Base-by-base conservation (phyloP, 2,329 filamentous ascomycete genomes). In the Aspergillus floridensis region DNA sequence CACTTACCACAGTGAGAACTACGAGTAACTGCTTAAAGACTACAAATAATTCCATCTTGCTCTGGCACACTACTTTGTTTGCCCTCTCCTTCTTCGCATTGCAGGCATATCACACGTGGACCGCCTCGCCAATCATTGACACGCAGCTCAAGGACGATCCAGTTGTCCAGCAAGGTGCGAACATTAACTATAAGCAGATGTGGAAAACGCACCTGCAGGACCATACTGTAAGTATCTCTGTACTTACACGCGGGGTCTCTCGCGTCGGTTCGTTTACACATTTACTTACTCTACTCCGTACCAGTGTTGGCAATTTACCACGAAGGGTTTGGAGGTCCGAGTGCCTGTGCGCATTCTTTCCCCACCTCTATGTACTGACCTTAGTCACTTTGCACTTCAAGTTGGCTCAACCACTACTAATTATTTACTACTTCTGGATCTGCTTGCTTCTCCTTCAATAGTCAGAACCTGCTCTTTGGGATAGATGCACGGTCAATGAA, bases 331-430 rank as follows among this genome's bases (percentile, higher is more conserved):
- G 52, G 41, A 16, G 38, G 52, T 46, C 38, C 19, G 41, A 48
- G 52, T 48, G 38, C 52, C 52, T 54, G 52, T 54, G 52, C 41
- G 41, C 52, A 54, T 54, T 54, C 41, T 31, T 54, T 54, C 52
- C 52, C 41, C 52, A 54, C 52, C 52, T 54, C 22, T 54, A 41
- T 11, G n/a, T 41, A 24, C 41, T 46, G 41, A 47, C 52, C 52
- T 38, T 54, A 54, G n/a, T 16, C 26, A 29, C 32, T 10, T 12
- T 35, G 12, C 32, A 35, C 32, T 35, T 35, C 5, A 35, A 35
- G 32, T 47, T 24, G 26, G 26, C 8, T 29, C 26, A 29, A 29
- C 7, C 10, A 29, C 26, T 29, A 29, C 26, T n/a, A 54, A 53
- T 35, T 22, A 35, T 29, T 19, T 44, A 44, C 16, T 19, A 5